Evolutionary conservation across 768 basidiomycete genomes (phyloP), one percentile per base, ranked within the genome.

Genomic region (Russula lepida): DNA sequence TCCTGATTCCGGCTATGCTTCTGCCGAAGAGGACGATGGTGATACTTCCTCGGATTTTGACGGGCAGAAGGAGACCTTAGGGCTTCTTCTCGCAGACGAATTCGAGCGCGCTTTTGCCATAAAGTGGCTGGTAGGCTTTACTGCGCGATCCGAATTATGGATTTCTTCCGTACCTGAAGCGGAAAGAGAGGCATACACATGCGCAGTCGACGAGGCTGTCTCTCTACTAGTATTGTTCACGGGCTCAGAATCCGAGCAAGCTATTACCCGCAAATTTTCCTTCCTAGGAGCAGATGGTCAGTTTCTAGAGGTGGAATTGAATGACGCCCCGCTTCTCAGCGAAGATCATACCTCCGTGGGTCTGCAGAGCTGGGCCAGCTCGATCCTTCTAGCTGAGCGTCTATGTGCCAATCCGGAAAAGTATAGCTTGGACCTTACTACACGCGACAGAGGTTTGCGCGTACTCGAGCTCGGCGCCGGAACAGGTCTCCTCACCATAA

Each of bases 401-500:
- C 76, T 92, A 53, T 85, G 83, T 48, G 70, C 72, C 9, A 68
- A 75, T 43, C 80, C 84, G 3, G 67, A 63, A n/a, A 62, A 67
- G 58, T 83, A 79, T 64, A 74, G 74, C 13, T 64, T 80, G 54
- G 66, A 46, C 13, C 33, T 48, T 13, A 12, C 23, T 19, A 28
- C 28, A 19, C 46, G 23, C 11, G 41, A 28, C 4, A 47, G 46
- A 32, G 30, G 56, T 32, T 27, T 64, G 5, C 65, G 68, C 19
- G 68, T 92, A 13, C 78, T 93, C 46, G 89, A 94, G 71, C 79
- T 94, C n/a, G 90, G 91, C 6, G 88, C 89, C 0, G 91, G 91
- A 3, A 93, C 91, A 0, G 91, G 91, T 4, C 74, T 92, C 57
- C 78, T 92, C n/a, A 88, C 88, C 65, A 85, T 94, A 64, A 77